These are phyloP conservation scores for Blakeslea trispora DNA, from an alignment of 371 early-diverging fungal genomes.

Conservation along the genomic window DNA sequence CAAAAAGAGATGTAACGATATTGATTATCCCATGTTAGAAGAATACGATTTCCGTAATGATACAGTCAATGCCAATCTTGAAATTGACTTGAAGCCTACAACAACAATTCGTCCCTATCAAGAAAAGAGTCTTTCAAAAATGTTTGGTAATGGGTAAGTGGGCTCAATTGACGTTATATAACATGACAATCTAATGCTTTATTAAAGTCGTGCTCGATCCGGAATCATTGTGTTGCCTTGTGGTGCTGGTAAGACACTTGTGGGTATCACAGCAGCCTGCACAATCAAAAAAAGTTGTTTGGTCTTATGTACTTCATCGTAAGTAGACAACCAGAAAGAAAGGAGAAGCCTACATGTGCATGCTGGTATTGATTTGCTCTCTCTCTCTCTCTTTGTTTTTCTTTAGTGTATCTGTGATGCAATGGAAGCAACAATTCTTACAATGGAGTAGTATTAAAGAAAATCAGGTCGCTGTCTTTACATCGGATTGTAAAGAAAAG, in stretches of 20 bases:
- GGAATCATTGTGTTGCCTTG: slow-evolving; percentile 99
- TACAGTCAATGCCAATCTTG: slow-evolving; percentile 79
- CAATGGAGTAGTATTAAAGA: slow-evolving; percentile 95
- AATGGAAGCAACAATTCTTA: slow-evolving; percentile 98
- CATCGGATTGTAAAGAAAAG: slow-evolving; percentile 95
- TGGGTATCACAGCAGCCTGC: slow-evolving; percentile 99
- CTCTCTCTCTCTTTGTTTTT: too few relatives aligned
- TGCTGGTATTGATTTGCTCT: background rate
- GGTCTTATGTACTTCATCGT: slow-evolving; percentile 96
- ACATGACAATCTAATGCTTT: background rate
- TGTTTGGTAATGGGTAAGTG: slow-evolving; percentile 95
- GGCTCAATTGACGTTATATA: background rate
- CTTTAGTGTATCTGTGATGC: slow-evolving; percentile 94
- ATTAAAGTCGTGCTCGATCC: slow-evolving; percentile 88
- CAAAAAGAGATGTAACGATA: slow-evolving; percentile 92
- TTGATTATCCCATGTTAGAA: slow-evolving; percentile 98
- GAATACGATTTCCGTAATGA: slow-evolving; percentile 99
- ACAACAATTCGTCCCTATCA: slow-evolving; percentile 98
- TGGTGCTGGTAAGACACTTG: slow-evolving; percentile 99
- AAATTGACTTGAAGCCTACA: slow-evolving; percentile 97
- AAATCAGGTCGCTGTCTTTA: slow-evolving; percentile 94
- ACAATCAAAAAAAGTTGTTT: slow-evolving; percentile 97
- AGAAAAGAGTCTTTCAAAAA: slow-evolving; percentile 98
- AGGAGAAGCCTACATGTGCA: too few relatives aligned
- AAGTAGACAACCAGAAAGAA: too few relatives aligned